Evolutionary conservation across 2,329 filamentous ascomycete species (phyloP).

Genomic region (Didymella lethalis): DNA sequence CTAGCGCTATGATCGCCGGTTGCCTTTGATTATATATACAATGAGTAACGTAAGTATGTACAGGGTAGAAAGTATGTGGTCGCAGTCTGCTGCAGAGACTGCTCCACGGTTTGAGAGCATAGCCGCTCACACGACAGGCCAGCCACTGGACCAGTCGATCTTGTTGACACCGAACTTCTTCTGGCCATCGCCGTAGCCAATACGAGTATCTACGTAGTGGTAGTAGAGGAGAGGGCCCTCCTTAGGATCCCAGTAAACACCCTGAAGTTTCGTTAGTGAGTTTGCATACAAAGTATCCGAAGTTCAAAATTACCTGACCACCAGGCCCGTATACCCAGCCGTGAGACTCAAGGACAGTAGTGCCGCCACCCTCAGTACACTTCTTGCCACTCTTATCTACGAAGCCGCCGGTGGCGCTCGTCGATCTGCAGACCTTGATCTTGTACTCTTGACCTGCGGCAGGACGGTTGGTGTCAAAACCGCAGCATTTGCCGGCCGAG

Average conservation of each 20-base stretch:
- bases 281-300: too few species aligned
- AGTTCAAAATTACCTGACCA: slow-evolving; percentile 58
- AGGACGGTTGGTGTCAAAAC: slow-evolving; percentile 61
- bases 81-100: slow-evolving; percentile 4
- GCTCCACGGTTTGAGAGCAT: not conserved
- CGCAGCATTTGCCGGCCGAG: slow-evolving; percentile 68
- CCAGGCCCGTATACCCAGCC: slow-evolving; percentile 70
- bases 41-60: slow-evolving; percentile 7
- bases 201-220: slow-evolving; percentile 65
- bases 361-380: slow-evolving; percentile 67
- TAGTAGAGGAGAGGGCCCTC: slow-evolving; percentile 67
- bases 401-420: slow-evolving; percentile 61
- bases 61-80: not conserved
- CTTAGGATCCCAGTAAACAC: slow-evolving; percentile 61
- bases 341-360: slow-evolving; percentile 67
- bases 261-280: slow-evolving; percentile 52
- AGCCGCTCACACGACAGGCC: slow-evolving; percentile 54
- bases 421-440: slow-evolving; percentile 70
- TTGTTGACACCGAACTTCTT: slow-evolving; percentile 63
- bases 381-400: slow-evolving; percentile 62
- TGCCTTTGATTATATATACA: slow-evolving; percentile 7
- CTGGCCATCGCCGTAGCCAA: slow-evolving; percentile 61
- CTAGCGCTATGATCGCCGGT: not conserved
- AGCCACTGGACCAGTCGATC: slow-evolving; percentile 59
- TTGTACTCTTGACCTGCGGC: slow-evolving; percentile 69